Evolutionary conservation across 495 filamentous ascomycete species (phyloP).

Genomic region (Hypoxylon fragiforme): DNA sequence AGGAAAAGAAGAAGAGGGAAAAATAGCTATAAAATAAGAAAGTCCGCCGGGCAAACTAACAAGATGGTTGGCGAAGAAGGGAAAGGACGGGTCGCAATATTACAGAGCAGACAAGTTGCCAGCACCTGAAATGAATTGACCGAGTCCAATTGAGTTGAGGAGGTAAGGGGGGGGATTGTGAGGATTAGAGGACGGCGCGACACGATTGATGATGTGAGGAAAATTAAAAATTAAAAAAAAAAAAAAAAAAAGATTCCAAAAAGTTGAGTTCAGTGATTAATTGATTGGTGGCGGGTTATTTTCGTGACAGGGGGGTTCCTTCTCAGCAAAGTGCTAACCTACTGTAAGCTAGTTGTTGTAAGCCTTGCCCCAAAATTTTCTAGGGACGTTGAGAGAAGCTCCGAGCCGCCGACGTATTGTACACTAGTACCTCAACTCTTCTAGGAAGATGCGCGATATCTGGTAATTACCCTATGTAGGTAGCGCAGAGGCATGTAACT

Average conservation of each 20-base stretch:
- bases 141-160: slow-evolving; percentile 27
- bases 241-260: slow-evolving; percentile 26
- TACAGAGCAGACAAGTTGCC: slow-evolving; percentile 34
- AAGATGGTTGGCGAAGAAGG: slow-evolving; percentile 11
- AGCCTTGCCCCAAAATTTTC: slow-evolving; percentile 30
- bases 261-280: slow-evolving; percentile 8
- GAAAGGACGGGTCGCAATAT: slow-evolving; percentile 32
- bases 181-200: slow-evolving; percentile 17
- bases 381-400: slow-evolving; percentile 34
- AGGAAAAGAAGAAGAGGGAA: slow-evolving; percentile 8
- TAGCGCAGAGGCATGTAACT: no score
- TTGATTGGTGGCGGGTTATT: slow-evolving; percentile 32
- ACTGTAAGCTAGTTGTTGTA: neutral
- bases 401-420: slow-evolving; percentile 19
- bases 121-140: slow-evolving; percentile 37
- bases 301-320: slow-evolving; percentile 20
- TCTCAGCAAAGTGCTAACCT: slow-evolving; percentile 17
- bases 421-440: no score
- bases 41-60: slow-evolving; percentile 31
- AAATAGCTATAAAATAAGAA: slow-evolving; percentile 12
- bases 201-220: slow-evolving; percentile 20
- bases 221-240: neutral
- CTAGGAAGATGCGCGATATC: no score
- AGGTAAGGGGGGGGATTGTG: slow-evolving; percentile 8
- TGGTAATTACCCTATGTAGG: no score